Conservation (phyloP, 345 rosid genomes). For the Excoecaria agallocha region DNA sequence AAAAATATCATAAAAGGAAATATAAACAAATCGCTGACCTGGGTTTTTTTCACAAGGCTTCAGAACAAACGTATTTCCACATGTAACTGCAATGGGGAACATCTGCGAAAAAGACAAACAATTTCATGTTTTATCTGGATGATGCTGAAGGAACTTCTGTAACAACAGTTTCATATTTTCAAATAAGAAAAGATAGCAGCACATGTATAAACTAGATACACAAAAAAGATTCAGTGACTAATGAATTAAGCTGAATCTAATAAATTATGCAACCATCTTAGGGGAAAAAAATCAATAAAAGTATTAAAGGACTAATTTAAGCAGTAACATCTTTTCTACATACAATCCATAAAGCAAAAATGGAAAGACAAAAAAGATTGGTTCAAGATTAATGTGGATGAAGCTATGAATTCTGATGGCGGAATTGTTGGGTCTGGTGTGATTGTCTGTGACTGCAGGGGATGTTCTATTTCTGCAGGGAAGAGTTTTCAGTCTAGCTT, state of each 20-base stretch:
- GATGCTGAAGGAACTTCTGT: neutral
- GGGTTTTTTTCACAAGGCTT: constrained; percentile 44
- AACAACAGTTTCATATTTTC: neutral
- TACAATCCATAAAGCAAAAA: neutral
- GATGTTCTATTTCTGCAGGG: no score
- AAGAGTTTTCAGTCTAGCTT: no score
- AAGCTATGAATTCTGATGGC: no score
- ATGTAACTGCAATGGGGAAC: constrained; percentile 44
- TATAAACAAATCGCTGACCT: constrained; percentile 24
- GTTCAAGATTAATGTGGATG: no score
- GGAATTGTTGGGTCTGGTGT: no score
- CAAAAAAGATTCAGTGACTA: neutral
- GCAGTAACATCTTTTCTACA: neutral
- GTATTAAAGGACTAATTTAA: neutral
- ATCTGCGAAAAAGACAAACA: constrained; percentile 33
- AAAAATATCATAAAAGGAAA: neutral
- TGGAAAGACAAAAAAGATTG: no score
- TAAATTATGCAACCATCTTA: neutral
- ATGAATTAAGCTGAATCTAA: neutral
- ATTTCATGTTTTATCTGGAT: neutral
- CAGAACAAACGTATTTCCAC: constrained; percentile 46
- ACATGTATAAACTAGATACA: neutral
- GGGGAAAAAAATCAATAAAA: neutral
- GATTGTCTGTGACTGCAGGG: no score
- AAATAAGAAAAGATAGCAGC: neutral